Evolutionary conservation across 78 protist species (phyloP).

Genomic region (Dictyostelium citrinum): DNA sequence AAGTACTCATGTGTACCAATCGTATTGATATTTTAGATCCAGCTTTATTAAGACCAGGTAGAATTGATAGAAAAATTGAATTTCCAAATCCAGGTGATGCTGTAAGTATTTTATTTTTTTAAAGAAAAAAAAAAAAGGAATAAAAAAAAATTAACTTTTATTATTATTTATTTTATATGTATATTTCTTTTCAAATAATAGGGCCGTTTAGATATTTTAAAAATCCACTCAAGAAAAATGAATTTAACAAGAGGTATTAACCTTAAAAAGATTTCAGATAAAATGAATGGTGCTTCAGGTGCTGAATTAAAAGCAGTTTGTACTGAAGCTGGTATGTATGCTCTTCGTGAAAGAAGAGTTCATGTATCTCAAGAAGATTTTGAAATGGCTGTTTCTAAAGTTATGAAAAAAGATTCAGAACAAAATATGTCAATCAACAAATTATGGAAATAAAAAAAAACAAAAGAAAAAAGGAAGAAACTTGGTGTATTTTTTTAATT

Average conservation of each 20-base stretch:
- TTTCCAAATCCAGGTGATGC: conserved; percentile 85
- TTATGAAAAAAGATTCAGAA: conserved; percentile 97
- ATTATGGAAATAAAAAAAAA: conserved; percentile 92
- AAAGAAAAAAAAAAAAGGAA: neutral
- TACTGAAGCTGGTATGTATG: conserved; percentile 99
- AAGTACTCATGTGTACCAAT: conserved; percentile 99
- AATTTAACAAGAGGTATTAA: conserved; percentile 98
- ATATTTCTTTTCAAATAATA: neutral
- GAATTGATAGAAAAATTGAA: conserved; percentile 99
- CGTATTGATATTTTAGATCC: conserved; percentile 99
- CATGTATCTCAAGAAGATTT: conserved; percentile 99
- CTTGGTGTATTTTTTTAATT: neutral
- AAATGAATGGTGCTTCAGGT: conserved; percentile 97
- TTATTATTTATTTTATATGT: neutral
- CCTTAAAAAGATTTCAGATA: conserved; percentile 91
- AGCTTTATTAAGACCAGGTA: conserved; percentile 99
- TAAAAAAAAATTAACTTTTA: neutral
- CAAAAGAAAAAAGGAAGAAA: neutral
- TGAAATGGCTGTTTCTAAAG: conserved; percentile 99
- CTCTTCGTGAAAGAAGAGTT: conserved; percentile 98
- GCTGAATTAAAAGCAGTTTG: conserved; percentile 99
- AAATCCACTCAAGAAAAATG: conserved; percentile 99
- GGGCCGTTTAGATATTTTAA: conserved; percentile 97
- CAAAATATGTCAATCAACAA: conserved; percentile 93
- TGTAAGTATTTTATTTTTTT: conserved; percentile 24